Evolutionary conservation across 2,329 filamentous ascomycete species (phyloP).

Genomic region (Venturia asperata): DNA sequence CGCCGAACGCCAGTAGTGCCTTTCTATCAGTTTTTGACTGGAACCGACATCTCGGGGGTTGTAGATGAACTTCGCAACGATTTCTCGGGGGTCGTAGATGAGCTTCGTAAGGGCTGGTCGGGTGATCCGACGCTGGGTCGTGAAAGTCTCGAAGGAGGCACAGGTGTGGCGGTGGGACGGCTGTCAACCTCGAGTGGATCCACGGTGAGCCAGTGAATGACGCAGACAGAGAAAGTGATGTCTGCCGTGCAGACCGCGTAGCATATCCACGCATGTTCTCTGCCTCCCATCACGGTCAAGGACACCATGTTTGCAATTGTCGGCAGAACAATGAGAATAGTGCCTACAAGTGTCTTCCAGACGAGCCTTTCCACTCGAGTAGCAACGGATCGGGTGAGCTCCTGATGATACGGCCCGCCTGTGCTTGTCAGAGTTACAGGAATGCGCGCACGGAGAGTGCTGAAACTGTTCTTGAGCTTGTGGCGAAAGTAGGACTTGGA

Average conservation of each 20-base stretch:
- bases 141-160: conserved; percentile 18
- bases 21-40: neutral
- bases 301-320: conserved; percentile 34
- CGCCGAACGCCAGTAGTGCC: conserved; percentile 5
- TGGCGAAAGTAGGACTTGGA: conserved; percentile 12
- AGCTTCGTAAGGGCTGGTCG: neutral
- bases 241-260: conserved; percentile 36
- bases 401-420: conserved; percentile 6
- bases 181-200: conserved; percentile 26
- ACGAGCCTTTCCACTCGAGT: conserved; percentile 25
- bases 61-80: neutral
- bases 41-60: neutral
- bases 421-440: neutral
- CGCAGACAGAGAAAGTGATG: conserved; percentile 30
- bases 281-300: conserved; percentile 28
- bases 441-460: conserved; percentile 18
- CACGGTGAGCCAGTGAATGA: conserved; percentile 33
- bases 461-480: conserved; percentile 20
- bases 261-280: conserved; percentile 37
- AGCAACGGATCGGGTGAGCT: neutral
- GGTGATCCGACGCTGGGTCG: neutral
- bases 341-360: conserved; percentile 29
- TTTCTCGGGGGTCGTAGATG: neutral
- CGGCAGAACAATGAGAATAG: conserved; percentile 33
- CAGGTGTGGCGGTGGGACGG: conserved; percentile 20